phyloP scores from a whole-genome alignment of 2,329 filamentous ascomycete species.

The Colletotrichum tropicale region DNA sequence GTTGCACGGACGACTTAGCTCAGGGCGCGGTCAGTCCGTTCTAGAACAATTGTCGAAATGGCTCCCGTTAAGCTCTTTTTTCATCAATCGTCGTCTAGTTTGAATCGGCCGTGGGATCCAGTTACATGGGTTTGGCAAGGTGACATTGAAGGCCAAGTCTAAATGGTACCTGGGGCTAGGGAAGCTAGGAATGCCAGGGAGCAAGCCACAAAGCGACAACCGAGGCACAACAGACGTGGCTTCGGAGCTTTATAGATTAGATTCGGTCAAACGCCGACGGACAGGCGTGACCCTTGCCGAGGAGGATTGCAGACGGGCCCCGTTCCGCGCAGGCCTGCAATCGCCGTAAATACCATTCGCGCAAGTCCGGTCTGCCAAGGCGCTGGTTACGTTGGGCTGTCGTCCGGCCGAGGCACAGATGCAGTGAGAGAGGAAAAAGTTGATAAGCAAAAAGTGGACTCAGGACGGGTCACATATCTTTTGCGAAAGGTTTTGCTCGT shows the following conservation, averaged over 20 bases:
- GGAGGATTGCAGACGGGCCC: neutral
- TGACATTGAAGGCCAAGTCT: neutral
- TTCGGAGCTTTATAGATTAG: neutral
- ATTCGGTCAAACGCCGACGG: conserved; percentile 13
- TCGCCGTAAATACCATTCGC: neutral
- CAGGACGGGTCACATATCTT: neutral
- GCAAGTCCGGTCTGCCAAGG: neutral
- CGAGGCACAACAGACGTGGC: neutral
- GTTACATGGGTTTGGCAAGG: conserved; percentile 3
- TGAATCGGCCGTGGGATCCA: neutral
- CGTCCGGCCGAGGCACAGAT: neutral
- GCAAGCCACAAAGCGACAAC: neutral
- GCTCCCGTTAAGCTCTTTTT: neutral
- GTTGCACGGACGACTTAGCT: neutral
- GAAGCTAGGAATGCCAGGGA: neutral
- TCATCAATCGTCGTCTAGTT: conserved; percentile 9
- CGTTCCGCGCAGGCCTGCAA: neutral
- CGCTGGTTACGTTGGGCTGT: neutral
- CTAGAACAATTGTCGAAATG: neutral
- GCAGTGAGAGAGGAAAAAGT: neutral
- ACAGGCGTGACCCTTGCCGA: neutral
- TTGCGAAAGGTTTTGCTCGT: neutral
- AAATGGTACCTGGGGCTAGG: neutral
- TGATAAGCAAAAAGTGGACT: neutral
- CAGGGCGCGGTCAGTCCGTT: neutral